Conservation (phyloP, 1,284 basidiomycete species). For the Sporisorium exsertum region DNA sequence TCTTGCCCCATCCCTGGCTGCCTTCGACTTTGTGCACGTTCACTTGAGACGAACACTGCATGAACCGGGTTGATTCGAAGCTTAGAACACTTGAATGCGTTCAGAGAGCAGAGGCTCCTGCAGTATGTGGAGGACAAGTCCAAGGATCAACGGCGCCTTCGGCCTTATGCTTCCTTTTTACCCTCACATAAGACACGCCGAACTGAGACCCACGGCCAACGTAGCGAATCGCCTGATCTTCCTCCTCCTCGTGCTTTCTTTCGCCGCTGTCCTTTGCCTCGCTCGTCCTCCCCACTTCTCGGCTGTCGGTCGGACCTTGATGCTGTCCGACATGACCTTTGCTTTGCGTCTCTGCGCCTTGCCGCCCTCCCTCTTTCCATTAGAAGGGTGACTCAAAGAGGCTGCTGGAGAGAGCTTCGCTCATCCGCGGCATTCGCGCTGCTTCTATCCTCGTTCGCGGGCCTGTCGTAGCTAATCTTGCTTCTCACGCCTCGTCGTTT, state of each 20-base stretch:
- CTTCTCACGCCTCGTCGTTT: too few species aligned
- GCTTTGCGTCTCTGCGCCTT: slow-evolving; percentile 1
- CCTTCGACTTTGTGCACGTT: too few species aligned
- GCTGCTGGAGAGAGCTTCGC: neutral
- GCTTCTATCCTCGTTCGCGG: too few species aligned
- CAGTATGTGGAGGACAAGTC: neutral
- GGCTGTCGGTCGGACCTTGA: slow-evolving; percentile 2
- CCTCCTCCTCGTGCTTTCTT: slow-evolving; percentile 1
- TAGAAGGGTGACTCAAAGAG: neutral
- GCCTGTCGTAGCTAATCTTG: slow-evolving; percentile 12
- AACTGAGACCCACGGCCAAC: neutral
- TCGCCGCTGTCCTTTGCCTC: slow-evolving; percentile 4
- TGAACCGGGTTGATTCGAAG: too few species aligned
- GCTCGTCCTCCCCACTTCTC: neutral
- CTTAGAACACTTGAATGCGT: too few species aligned
- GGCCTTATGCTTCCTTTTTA: neutral
- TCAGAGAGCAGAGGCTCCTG: too few species aligned
- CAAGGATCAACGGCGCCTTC: neutral
- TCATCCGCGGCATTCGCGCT: slow-evolving; percentile 14
- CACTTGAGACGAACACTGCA: too few species aligned
- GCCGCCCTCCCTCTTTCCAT: neutral
- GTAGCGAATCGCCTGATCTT: slow-evolving; percentile 28
- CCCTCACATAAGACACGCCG: neutral
- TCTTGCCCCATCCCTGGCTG: neutral
- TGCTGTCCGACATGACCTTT: neutral